A percentile compares a stretch with the other conserved stretches of the same genome.
Conservation (phyloP, 352 stramenopile genomes). For the Phytophthora pluvialis region DNA sequence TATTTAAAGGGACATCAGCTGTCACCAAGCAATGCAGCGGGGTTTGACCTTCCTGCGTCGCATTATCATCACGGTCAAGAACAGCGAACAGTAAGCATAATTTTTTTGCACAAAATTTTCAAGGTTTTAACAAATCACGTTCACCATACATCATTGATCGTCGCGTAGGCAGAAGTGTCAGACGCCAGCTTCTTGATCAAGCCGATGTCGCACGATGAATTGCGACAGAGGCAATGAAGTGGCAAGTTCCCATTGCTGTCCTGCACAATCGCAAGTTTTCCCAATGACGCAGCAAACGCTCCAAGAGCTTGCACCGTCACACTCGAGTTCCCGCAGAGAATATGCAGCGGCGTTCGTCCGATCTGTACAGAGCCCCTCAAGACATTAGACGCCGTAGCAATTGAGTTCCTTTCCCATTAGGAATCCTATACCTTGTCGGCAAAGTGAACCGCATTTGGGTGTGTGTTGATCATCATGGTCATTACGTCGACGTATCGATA, state of each 20-base stretch:
- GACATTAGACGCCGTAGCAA: neutral
- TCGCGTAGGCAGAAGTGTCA: slow-evolving; percentile 35
- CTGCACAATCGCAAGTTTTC: slow-evolving; percentile 38
- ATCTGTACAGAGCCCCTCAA: slow-evolving; percentile 13
- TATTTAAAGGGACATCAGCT: slow-evolving; percentile 33
- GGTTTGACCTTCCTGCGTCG: slow-evolving; percentile 42
- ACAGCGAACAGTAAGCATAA: neutral
- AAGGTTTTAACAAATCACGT: neutral
- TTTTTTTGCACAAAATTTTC: too few species aligned
- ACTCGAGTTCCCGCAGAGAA: slow-evolving; percentile 54
- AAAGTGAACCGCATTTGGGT: slow-evolving; percentile 36
- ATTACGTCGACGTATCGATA: slow-evolving; percentile 66
- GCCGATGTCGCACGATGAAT: slow-evolving; percentile 48
- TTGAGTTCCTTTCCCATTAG: neutral
- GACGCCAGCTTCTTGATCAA: slow-evolving; percentile 47
- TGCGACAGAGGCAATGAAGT: slow-evolving; percentile 61
- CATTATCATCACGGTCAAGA: neutral
- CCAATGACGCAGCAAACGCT: slow-evolving; percentile 42
- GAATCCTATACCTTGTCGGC: slow-evolving; percentile 51
- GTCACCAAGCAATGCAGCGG: slow-evolving; percentile 57
- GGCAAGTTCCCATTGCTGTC: slow-evolving; percentile 54
- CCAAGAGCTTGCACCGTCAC: slow-evolving; percentile 50
- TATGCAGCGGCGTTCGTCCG: slow-evolving; percentile 60
- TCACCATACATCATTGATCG: slow-evolving; percentile 48
- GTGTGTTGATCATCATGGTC: slow-evolving; percentile 52